phyloP scores from a whole-genome alignment of 441 rosid genomes.

The Mallotus japonicus region DNA sequence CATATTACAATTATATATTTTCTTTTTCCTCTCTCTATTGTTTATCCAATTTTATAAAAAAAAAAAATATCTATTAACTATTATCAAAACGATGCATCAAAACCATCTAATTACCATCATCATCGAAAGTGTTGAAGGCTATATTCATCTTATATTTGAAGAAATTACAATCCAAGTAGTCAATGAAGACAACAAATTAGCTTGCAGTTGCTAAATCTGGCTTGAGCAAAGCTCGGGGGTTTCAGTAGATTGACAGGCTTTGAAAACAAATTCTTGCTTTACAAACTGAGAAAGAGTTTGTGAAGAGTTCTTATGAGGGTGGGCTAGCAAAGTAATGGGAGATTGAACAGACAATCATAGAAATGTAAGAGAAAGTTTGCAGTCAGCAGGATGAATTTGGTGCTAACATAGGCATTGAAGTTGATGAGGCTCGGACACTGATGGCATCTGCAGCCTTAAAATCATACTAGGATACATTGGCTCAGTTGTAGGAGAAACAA shows the following conservation, averaged over 20 bases:
- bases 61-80: too few relatives aligned
- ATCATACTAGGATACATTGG: constrained; percentile 73
- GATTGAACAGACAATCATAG: constrained; percentile 53
- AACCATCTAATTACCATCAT: too few relatives aligned
- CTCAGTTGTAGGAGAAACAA: constrained; percentile 65
- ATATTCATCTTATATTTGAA: constrained; percentile 39
- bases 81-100: too few relatives aligned
- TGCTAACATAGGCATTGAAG: constrained; percentile 63
- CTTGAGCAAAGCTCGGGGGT: constrained; percentile 55
- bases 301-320: constrained; percentile 67
- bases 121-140: constrained; percentile 53
- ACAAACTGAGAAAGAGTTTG: constrained; percentile 74
- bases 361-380: constrained; percentile 55
- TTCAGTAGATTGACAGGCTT: constrained; percentile 63
- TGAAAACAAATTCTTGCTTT: constrained; percentile 73
- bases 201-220: constrained; percentile 54
- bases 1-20: too few relatives aligned
- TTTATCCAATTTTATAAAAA: too few relatives aligned
- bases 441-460: constrained; percentile 76
- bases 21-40: too few relatives aligned
- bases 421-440: constrained; percentile 70
- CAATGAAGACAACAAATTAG: constrained; percentile 24
- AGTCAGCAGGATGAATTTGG: constrained; percentile 76
- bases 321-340: constrained; percentile 71
- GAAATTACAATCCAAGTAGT: constrained; percentile 45